These are phyloP conservation scores for Dentipellis sp. DNA, from an alignment of 768 basidiomycete species.

Conservation along the genomic window DNA sequence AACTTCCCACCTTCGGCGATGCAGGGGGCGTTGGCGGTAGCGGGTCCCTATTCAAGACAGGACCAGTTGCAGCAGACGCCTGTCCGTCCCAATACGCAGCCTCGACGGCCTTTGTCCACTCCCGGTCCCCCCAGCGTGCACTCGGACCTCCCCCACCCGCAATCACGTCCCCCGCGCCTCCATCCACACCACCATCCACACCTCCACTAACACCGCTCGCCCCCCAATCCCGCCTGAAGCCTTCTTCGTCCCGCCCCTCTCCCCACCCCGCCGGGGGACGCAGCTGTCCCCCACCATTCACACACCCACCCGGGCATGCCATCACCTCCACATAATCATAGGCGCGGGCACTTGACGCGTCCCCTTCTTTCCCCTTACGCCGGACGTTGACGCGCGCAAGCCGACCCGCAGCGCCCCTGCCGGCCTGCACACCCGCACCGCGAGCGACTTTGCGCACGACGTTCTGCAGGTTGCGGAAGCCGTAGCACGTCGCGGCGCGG, in stretches of 20 bases:
- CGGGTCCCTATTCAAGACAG: too few relatives aligned
- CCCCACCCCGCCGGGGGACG: slow-evolving; percentile 14
- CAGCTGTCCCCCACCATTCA: slow-evolving; percentile 93
- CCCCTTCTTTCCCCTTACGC: slow-evolving; percentile 21
- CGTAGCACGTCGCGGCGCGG: slow-evolving; percentile 93
- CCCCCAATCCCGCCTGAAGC: slow-evolving; percentile 54
- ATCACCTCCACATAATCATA: slow-evolving; percentile 97
- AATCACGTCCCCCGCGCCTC: slow-evolving; percentile 4
- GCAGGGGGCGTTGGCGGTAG: slow-evolving; percentile 34
- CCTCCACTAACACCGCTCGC: slow-evolving; percentile 34
- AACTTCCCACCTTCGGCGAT: slow-evolving; percentile 22
- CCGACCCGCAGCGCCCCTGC: slow-evolving; percentile 21
- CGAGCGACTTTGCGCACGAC: slow-evolving; percentile 89
- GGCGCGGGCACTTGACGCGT: slow-evolving; percentile 27
- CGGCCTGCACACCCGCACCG: slow-evolving; percentile 52
- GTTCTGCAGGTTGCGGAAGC: slow-evolving; percentile 95
- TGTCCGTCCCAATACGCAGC: slow-evolving; percentile 62
- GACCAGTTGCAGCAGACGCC: background rate
- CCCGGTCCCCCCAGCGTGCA: slow-evolving; percentile 73
- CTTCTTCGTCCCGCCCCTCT: slow-evolving; percentile 44
- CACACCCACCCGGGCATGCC: slow-evolving; percentile 97
- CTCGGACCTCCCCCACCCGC: slow-evolving; percentile 27
- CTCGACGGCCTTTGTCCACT: slow-evolving; percentile 78
- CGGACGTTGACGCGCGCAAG: slow-evolving; percentile 67
- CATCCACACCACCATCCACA: background rate